Evolutionary conservation across 2,329 filamentous ascomycete species (phyloP), one percentile per base, ranked within the genome.

Genomic region (Penicillium sp.): DNA sequence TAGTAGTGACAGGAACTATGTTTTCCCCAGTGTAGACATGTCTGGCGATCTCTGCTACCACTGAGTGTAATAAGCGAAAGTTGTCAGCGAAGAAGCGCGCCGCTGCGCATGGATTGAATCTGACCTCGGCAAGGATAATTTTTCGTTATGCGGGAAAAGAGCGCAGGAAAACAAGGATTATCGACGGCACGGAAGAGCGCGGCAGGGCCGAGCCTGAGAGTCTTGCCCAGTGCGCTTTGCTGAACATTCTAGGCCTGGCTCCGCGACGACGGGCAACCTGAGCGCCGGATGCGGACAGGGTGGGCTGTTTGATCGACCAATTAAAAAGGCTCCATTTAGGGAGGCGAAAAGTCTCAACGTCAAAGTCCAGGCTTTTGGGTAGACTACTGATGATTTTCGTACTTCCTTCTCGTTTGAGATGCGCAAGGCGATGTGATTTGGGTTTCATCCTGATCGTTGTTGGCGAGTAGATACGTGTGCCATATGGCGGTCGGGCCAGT

Each of bases 301-400:
- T 51, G 49, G 49, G 31, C 15, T 17, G 26, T 26, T 26, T 26
- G 31, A 52, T 52, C 49, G 29, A 30, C 49, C 29, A 52, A 9
- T 38, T 9, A 9, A 38, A 41, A 41, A 41, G 35, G 13, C 26
- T 26, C 26, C 15, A 38, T 38, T 9, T 11, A 17, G 11, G 19
- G 46, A 48, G 46, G 46, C 46, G 7, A 48, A 48, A 48, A 53
- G 31, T 51, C 49, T 51, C 50, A 35, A 53, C 50, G 19, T 53
- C 50, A 53, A 53, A n/a, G 26, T 48, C 46, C 46, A 48, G 21
- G 21, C 3, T 23, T 26, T 41, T 15, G 35, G 17, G n/a, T 19
- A 23, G 44, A 8, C n/a, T n/a, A 26, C 26, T 26, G 26, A 26
- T 26, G 48, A 50, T 50, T 30, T 9, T 50, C 48, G n/a, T 30